Conservation (phyloP, 2,329 filamentous ascomycete genomes). For the Alternaria metachromatica region DNA sequence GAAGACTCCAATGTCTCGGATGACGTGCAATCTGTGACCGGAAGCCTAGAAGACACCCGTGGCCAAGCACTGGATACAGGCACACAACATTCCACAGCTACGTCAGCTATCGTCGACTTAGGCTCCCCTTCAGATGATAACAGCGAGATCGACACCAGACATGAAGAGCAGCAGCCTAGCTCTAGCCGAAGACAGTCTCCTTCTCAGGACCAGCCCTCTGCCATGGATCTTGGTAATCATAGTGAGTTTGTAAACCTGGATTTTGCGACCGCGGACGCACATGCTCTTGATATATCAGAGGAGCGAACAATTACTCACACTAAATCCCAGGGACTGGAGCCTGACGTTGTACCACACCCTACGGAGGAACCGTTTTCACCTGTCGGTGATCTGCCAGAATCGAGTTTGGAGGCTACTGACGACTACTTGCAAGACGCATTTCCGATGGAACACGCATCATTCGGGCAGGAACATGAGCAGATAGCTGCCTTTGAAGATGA, state of each 20-base stretch:
- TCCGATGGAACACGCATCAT: not conserved
- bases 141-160: not conserved
- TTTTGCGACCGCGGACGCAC: constrained; percentile 5
- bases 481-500: constrained; percentile 5
- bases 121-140: constrained; percentile 23
- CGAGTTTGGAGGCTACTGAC: constrained; percentile 10
- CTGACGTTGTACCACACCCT: not conserved
- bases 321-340: constrained; percentile 3
- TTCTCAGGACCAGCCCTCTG: not conserved
- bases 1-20: not conserved
- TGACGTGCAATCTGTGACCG: not conserved
- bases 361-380: not conserved
- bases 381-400: constrained; percentile 6
- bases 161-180: not conserved
- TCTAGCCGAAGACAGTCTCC: not conserved
- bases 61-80: not conserved
- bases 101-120: constrained; percentile 30
- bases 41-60: not conserved
- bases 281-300: not conserved
- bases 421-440: constrained; percentile 14
- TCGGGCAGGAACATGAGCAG: constrained; percentile 1
- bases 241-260: constrained; percentile 19
- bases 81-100: not conserved
- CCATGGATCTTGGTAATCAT: constrained; percentile 4
- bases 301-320: constrained; percentile 8